Conservation (phyloP, 1,284 basidiomycete genomes). For the Cutaneotrichosporon cavernicola region DNA sequence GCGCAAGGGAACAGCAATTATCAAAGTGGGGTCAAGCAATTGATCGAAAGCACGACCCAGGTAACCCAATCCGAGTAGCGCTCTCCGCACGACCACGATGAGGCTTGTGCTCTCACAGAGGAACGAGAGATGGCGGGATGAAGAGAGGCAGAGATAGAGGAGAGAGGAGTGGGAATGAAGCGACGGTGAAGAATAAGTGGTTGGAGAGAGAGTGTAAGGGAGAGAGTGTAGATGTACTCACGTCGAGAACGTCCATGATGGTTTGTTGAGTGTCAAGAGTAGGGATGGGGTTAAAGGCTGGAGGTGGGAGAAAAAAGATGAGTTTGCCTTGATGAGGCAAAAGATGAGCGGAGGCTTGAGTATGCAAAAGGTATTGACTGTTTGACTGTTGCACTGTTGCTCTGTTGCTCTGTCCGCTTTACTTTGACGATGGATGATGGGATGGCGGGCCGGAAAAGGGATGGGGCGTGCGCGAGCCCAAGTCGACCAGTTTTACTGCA, state of each 20-base stretch:
- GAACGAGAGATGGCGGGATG: not conserved
- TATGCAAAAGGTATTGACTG: no score
- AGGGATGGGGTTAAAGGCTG: not conserved
- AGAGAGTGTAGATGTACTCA: constrained; percentile 24
- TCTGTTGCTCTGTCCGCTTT: no score
- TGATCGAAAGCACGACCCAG: not conserved
- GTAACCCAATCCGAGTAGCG: not conserved
- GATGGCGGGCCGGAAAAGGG: not conserved
- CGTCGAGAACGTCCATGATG: constrained; percentile 40
- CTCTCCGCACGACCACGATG: not conserved
- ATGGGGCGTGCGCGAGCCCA: not conserved
- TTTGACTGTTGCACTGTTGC: no score
- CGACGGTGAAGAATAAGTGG: not conserved
- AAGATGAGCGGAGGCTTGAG: not conserved
- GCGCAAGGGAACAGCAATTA: not conserved
- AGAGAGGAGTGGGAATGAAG: no score
- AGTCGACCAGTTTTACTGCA: not conserved
- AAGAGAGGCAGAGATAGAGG: not conserved
- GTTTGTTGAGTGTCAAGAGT: not conserved
- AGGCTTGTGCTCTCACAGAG: not conserved
- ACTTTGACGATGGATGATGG: no score
- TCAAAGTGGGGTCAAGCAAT: not conserved
- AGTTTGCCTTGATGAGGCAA: not conserved
- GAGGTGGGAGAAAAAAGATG: not conserved
- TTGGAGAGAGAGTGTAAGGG: not conserved